phyloP scores from a whole-genome alignment of 192 early-diverging fungal genomes.

The Coemansia sp. region DNA sequence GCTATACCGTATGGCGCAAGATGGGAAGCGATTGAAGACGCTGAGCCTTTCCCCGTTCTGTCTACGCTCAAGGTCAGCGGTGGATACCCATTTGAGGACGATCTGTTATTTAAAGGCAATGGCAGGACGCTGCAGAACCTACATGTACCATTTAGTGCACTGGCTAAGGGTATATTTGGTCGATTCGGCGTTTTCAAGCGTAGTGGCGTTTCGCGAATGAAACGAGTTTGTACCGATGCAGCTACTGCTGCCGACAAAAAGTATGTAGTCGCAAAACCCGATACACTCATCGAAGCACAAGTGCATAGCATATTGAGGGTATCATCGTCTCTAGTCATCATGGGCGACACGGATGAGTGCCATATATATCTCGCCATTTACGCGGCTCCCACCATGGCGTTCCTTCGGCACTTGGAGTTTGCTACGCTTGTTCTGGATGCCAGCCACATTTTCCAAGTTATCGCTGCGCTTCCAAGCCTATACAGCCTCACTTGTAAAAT shows the following conservation, averaged over 20 bases:
- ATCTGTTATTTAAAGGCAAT: background rate
- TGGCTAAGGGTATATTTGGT: background rate
- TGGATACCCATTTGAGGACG: background rate
- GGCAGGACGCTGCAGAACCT: background rate
- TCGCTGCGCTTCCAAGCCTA: background rate
- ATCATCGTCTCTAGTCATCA: background rate
- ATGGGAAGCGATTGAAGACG: background rate
- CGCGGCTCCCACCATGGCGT: background rate
- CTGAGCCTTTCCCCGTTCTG: background rate
- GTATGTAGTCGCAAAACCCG: background rate
- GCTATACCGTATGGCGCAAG: background rate
- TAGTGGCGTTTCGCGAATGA: background rate
- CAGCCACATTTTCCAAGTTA: no score
- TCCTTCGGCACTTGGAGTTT: background rate
- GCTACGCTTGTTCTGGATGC: background rate
- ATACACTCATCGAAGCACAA: background rate
- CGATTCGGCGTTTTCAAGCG: background rate
- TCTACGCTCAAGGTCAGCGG: background rate
- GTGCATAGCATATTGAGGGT: background rate
- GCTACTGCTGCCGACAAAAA: background rate
- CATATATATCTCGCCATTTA: no score
- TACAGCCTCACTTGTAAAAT: background rate
- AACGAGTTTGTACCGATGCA: no score
- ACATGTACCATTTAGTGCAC: background rate
- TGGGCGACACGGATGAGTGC: background rate